Conservation (phyloP, 2,329 filamentous ascomycete genomes). For the Setomelanomma holmii region DNA sequence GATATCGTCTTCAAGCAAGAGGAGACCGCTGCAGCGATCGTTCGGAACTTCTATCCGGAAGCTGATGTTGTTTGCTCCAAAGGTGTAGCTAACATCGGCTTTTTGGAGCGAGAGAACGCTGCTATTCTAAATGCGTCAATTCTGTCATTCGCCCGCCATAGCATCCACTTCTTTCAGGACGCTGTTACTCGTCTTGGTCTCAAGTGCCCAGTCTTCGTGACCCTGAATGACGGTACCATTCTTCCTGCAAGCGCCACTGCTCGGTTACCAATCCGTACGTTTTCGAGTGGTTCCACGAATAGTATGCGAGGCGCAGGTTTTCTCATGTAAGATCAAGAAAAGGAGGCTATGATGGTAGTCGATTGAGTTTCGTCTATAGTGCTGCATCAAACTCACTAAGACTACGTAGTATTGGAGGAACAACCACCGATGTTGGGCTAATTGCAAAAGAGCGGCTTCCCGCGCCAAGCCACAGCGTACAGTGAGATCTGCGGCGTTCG, state of each 20-base stretch:
- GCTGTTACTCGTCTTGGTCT: slow-evolving; percentile 58
- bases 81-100: slow-evolving; percentile 54
- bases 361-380: too few species aligned
- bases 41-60: slow-evolving; percentile 50
- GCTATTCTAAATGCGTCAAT: slow-evolving; percentile 70
- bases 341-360: neutral
- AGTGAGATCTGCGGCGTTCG: slow-evolving; percentile 67
- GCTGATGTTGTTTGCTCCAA: slow-evolving; percentile 54
- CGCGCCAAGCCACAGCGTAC: slow-evolving; percentile 66
- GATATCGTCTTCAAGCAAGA: slow-evolving; percentile 47
- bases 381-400: slow-evolving; percentile 56
- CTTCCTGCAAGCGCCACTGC: slow-evolving; percentile 61
- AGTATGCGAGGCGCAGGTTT: slow-evolving; percentile 63
- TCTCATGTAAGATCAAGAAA: slow-evolving; percentile 39
- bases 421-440: slow-evolving; percentile 68
- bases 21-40: neutral
- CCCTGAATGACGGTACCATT: slow-evolving; percentile 70
- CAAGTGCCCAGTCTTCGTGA: slow-evolving; percentile 66
- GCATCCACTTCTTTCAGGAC: slow-evolving; percentile 63
- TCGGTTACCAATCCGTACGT: slow-evolving; percentile 65
- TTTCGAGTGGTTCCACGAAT: slow-evolving; percentile 70
- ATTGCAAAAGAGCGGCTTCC: slow-evolving; percentile 66
- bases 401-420: slow-evolving; percentile 72
- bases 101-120: slow-evolving; percentile 70
- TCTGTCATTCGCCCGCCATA: slow-evolving; percentile 63